A percentile compares a stretch with the other conserved stretches of the same genome.
Evolutionary conservation across 805 yeast species (phyloP).

Genomic region (Saccharomycopsis olivae): DNA sequence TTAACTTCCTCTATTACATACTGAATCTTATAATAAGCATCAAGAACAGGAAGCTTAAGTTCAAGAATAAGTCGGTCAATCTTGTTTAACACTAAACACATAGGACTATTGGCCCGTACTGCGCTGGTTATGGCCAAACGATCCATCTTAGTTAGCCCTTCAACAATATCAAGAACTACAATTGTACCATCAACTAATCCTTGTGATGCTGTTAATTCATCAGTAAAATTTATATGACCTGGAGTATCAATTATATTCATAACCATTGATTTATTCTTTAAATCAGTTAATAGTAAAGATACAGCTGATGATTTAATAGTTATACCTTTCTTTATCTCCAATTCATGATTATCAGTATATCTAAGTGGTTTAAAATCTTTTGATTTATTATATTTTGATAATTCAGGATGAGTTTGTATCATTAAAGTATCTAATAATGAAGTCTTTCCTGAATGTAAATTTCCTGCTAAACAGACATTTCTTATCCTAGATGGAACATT

Average conservation of each 20-base stretch:
- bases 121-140: conserved; percentile 41
- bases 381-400: conserved; percentile 20
- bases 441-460: conserved; percentile 79
- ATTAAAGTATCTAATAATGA: conserved; percentile 61
- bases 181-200: conserved; percentile 54
- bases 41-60: conserved; percentile 60
- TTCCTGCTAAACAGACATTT: conserved; percentile 73
- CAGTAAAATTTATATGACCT: conserved; percentile 80
- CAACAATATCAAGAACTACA: conserved; percentile 73
- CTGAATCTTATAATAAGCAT: conserved; percentile 59
- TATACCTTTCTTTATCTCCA: conserved; percentile 64
- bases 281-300: conserved; percentile 45
- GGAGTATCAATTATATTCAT: conserved; percentile 77
- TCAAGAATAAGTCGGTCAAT: conserved; percentile 81
- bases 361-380: conserved; percentile 36
- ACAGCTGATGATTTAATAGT: conserved; percentile 55
- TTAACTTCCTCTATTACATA: conserved; percentile 57
- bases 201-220: conserved; percentile 54
- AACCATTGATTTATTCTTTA: conserved; percentile 42
- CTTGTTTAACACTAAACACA: conserved; percentile 64
- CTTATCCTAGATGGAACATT: conserved; percentile 53
- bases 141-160: conserved; percentile 62
- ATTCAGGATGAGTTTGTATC: conserved; percentile 47
- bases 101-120: conserved; percentile 36
- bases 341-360: conserved; percentile 60